These are phyloP conservation scores for Candida berthetii DNA, from an alignment of 805 yeast genomes.

Conservation along the genomic window DNA sequence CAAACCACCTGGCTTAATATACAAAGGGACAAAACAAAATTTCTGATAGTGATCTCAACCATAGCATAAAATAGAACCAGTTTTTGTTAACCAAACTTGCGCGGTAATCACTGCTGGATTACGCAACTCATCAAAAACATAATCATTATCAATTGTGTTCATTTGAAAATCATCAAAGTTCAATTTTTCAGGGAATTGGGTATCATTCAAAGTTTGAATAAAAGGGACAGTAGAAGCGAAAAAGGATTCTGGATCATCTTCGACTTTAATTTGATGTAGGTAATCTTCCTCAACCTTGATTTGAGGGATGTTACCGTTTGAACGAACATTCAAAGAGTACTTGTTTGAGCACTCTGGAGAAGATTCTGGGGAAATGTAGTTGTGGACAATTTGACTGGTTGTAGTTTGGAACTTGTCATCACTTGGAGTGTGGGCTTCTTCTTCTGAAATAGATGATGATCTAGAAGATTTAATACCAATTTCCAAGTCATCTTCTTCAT, in stretches of 20 bases:
- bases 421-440: neutral
- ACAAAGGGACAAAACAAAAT: constrained; percentile 2
- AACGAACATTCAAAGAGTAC: constrained; percentile 16
- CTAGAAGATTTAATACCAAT: neutral
- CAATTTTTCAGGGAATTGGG: constrained; percentile 5
- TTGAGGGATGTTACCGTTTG: neutral
- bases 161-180: constrained; percentile 14
- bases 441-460: constrained; percentile 6
- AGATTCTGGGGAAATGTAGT: constrained; percentile 6
- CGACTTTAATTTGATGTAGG: neutral
- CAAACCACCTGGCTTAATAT: constrained; percentile 3
- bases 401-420: no score
- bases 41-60: neutral
- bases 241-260: neutral
- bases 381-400: neutral
- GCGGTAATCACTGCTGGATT: constrained; percentile 38
- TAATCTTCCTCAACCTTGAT: constrained; percentile 9
- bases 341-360: constrained; percentile 13
- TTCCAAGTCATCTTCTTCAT: neutral
- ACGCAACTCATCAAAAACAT: constrained; percentile 36
- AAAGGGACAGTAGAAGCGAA: neutral
- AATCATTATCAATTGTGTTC: constrained; percentile 21
- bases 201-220: neutral
- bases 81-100: no score
- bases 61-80: neutral